Evolutionary conservation across 2,329 filamentous ascomycete genomes (phyloP).

Genomic region (Fusarium cicatricum): DNA sequence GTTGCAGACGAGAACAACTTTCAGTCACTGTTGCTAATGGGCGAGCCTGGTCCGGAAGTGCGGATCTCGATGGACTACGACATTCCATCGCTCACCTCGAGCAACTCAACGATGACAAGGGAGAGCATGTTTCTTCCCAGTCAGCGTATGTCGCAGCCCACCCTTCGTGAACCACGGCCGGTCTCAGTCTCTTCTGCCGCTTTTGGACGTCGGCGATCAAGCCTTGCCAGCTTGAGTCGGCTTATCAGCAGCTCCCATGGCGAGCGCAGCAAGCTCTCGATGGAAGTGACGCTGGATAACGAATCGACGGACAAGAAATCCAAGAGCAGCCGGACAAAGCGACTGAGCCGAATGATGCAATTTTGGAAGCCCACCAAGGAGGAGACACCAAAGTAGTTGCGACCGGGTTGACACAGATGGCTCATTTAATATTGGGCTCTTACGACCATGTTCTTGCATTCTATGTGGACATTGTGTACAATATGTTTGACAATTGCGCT

Average conservation of each 20-base stretch:
- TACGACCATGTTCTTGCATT: conserved; percentile 42
- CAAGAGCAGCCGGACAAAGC: conserved; percentile 71
- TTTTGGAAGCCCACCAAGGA: conserved; percentile 76
- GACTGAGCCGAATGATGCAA: conserved; percentile 77
- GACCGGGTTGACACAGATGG: conserved; percentile 7
- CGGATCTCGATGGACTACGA: conserved; percentile 75
- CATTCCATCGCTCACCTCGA: conserved; percentile 77
- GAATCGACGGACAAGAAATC: conserved; percentile 63
- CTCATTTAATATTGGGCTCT: conserved; percentile 23
- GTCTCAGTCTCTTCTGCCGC: conserved; percentile 68
- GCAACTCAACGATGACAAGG: conserved; percentile 78
- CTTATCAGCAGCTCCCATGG: conserved; percentile 79
- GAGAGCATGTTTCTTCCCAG: conserved; percentile 64
- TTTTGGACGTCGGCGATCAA: conserved; percentile 76
- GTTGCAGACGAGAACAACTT: conserved; percentile 75
- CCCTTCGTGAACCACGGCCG: conserved; percentile 64
- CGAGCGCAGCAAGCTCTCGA: conserved; percentile 77
- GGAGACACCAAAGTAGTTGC: conserved; percentile 38
- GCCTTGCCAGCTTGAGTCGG: conserved; percentile 78
- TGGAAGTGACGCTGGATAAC: conserved; percentile 67
- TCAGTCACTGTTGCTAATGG: conserved; percentile 71
- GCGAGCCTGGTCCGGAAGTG: conserved; percentile 76
- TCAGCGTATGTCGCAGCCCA: conserved; percentile 58
- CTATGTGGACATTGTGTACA: conserved; percentile 51
- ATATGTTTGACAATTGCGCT: conserved; percentile 39